Percentiles rank a stretch among this genome's conserved stretches.
These are phyloP conservation scores for Albugo laibachii DNA, from an alignment of 352 stramenopile genomes.

Conservation along the genomic window DNA sequence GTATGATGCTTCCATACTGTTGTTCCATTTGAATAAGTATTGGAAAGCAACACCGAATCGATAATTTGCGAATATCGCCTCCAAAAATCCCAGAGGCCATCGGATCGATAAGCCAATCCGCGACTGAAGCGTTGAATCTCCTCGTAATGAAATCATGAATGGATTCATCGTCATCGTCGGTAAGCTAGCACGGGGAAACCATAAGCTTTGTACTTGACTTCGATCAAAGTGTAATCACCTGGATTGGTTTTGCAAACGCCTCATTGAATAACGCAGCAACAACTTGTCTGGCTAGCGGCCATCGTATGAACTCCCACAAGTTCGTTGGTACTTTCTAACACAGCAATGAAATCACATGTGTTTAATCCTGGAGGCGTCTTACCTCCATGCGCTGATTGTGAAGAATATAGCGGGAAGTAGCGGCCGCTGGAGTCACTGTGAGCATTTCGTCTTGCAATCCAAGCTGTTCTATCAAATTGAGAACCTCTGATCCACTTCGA, in stretches of 20 bases:
- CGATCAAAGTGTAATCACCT: too few relatives aligned
- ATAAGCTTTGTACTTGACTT: too few relatives aligned
- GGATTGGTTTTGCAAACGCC: conserved; percentile 17
- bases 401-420: conserved; percentile 56
- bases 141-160: conserved; percentile 62
- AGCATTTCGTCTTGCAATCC: conserved; percentile 39
- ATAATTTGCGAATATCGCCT: conserved; percentile 62
- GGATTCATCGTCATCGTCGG: conserved; percentile 39
- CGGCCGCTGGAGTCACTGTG: conserved; percentile 23
- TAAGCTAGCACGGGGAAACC: background rate
- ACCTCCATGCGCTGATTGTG: conserved; percentile 50
- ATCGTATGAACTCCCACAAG: conserved; percentile 31
- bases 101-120: conserved; percentile 58
- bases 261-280: conserved; percentile 42
- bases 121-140: conserved; percentile 59
- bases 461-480: conserved; percentile 66
- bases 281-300: conserved; percentile 34
- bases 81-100: conserved; percentile 74
- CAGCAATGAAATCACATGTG: background rate
- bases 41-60: conserved; percentile 58
- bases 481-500: conserved; percentile 66
- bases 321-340: conserved; percentile 39
- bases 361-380: background rate
- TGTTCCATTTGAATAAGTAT: conserved; percentile 64
- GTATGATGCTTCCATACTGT: conserved; percentile 54